A percentile compares a stretch with the other conserved stretches of the same genome.
Evolutionary conservation across 495 filamentous ascomycete species (phyloP).

Genomic region (Glutinoglossum americanum): DNA sequence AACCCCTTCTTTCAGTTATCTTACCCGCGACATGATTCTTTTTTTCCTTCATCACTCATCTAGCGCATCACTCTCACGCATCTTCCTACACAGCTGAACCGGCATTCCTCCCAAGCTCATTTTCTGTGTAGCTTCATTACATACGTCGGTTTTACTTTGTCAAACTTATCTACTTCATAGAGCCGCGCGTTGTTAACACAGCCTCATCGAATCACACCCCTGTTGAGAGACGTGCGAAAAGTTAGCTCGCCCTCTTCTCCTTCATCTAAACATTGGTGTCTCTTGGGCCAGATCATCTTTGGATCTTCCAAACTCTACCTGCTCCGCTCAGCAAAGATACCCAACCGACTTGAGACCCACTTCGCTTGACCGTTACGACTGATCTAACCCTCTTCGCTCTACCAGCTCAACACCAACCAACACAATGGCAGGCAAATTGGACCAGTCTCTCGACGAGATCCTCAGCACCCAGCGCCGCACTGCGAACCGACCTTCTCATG

Average conservation of each 20-base stretch:
- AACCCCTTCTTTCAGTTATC: background rate
- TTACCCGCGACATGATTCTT: background rate
- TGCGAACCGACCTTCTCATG: constrained; percentile 29
- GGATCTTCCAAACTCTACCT: background rate
- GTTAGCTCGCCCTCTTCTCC: background rate
- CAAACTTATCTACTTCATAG: background rate
- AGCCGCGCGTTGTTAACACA: background rate
- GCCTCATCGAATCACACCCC: background rate
- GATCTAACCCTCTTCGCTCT: constrained; percentile 2
- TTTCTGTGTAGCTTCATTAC: background rate
- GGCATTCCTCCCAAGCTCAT: background rate
- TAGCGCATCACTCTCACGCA: background rate
- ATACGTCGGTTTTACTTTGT: background rate
- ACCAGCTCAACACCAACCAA: constrained; percentile 4
- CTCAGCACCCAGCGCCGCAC: constrained; percentile 50
- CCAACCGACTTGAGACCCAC: background rate
- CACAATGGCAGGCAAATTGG: constrained; percentile 81
- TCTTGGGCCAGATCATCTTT: background rate
- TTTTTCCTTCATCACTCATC: background rate
- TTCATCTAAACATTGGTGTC: background rate
- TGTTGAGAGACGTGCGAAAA: background rate
- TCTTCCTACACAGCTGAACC: background rate
- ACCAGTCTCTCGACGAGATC: constrained; percentile 90
- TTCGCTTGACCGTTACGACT: background rate
- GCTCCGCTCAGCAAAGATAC: background rate